Evolutionary conservation across 1,284 basidiomycete species (phyloP).

Genomic region (Golubevia sp.): DNA sequence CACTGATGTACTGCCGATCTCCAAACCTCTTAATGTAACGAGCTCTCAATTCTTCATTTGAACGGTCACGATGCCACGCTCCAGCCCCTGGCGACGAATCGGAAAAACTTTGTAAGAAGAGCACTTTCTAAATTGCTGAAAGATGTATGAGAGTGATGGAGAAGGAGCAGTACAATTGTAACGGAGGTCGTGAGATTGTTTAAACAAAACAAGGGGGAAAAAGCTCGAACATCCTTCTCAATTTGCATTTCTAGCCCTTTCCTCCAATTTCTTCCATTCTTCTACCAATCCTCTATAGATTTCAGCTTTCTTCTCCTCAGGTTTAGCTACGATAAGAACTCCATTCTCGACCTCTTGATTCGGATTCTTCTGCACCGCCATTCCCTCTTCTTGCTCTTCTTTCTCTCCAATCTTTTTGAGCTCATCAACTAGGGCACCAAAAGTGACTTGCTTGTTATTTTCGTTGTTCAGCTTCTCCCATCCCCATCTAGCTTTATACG

Average conservation of each 20-base stretch:
- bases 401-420: slow-evolving; percentile 9
- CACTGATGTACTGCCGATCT: no score
- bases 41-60: no score
- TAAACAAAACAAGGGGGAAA: no score
- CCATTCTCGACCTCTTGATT: slow-evolving; percentile 2
- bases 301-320: slow-evolving; percentile 11
- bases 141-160: no score
- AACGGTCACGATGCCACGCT: no score
- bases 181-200: no score
- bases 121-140: no score
- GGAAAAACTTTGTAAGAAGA: no score
- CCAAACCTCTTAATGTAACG: no score
- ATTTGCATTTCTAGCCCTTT: slow-evolving; percentile 7
- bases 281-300: slow-evolving; percentile 18
- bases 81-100: no score
- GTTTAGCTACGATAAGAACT: not conserved
- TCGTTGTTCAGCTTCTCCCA: slow-evolving; percentile 17
- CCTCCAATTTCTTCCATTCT: slow-evolving; percentile 27
- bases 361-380: slow-evolving; percentile 24
- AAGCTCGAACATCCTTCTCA: no score
- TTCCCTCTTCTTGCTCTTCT: slow-evolving; percentile 13
- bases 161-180: no score
- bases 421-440: slow-evolving; percentile 31
- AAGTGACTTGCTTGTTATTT: slow-evolving; percentile 9
- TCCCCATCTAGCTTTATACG: slow-evolving; percentile 53